Conservation (phyloP, 495 filamentous ascomycete species). For the Daldinia concentrica region DNA sequence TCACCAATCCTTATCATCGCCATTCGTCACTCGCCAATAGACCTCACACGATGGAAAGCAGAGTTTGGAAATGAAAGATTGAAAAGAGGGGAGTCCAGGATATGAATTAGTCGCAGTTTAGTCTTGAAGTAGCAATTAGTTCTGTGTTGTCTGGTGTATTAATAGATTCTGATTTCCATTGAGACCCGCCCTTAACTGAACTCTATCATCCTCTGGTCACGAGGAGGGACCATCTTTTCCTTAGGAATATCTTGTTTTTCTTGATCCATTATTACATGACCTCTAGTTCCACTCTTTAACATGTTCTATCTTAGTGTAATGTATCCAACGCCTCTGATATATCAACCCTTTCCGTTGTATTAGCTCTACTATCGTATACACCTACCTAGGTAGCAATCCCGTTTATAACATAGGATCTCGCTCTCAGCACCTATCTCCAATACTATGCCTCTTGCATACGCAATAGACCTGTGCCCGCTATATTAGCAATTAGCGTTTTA, state of each 20-base stretch:
- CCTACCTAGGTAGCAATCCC: not conserved
- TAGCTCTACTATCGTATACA: no score
- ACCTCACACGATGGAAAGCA: not conserved
- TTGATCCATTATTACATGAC: no score
- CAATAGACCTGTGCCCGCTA: constrained; percentile 30
- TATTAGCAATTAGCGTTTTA: constrained; percentile 43
- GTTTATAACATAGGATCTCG: not conserved
- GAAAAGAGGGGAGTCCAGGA: not conserved
- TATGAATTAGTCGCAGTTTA: not conserved
- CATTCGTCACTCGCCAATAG: not conserved
- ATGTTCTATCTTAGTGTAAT: no score
- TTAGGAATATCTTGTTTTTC: no score
- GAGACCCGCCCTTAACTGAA: no score
- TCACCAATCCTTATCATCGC: not conserved
- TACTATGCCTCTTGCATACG: not conserved
- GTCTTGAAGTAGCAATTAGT: not conserved
- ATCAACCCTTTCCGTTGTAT: no score
- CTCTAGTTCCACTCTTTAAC: no score
- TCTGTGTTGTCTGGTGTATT: not conserved
- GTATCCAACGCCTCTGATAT: no score
- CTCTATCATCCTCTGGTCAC: not conserved
- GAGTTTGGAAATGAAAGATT: not conserved
- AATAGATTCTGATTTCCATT: not conserved
- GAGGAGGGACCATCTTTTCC: no score
- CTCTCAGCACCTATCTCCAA: not conserved